Evolutionary conservation across 495 filamentous ascomycete genomes (phyloP), one percentile per base, ranked within the genome.

Genomic region (Trichoderma orchidacearum): DNA sequence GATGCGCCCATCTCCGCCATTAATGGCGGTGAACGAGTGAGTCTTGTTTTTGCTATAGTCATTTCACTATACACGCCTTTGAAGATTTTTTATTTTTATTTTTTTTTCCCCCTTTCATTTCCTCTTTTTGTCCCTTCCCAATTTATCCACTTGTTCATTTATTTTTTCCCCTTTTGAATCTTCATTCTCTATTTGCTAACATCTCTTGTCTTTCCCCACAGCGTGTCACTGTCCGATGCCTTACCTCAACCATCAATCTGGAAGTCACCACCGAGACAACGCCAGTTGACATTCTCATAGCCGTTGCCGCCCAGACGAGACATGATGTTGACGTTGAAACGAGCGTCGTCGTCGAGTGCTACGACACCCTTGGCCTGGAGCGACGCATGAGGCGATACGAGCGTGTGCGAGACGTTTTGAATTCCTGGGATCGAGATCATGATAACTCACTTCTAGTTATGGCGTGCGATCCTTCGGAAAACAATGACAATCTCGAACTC

Each of bases 331-430:
- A 81, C 63, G 71, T 79, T 0, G 66, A 73, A 17, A 77, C 72
- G 8, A 83, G 82, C 35, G 75, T 93, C 15, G 61, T 96, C 1
- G 66, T 91, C 31, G 93, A 98, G 66, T 80, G 77, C 0, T 96
- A 87, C 64, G 68, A 71, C 18, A 75, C 80, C 34, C 70, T 92
- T 1, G 90, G 89, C n/a, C 74, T 98, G 3, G 86, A 94, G 64
- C 81, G 93, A 48, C 83, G 87, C 3, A 66, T 98, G 25, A 87
- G 93, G 12, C 83, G 80, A 7, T 96, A 96, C 66, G 93, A 98
- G 71, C 82, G 80, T 58, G 76, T 97, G 27, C 80, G 90, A 32
- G 89, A 96, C 67, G 80, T 95, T 27, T 76, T 96, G 78, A 94
- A 92, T 66, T 93, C 90, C 3, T 98, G 93, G 93, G 83, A 92